Conservation (phyloP, 768 basidiomycete species). For the Rhodotorula graminis region DNA sequence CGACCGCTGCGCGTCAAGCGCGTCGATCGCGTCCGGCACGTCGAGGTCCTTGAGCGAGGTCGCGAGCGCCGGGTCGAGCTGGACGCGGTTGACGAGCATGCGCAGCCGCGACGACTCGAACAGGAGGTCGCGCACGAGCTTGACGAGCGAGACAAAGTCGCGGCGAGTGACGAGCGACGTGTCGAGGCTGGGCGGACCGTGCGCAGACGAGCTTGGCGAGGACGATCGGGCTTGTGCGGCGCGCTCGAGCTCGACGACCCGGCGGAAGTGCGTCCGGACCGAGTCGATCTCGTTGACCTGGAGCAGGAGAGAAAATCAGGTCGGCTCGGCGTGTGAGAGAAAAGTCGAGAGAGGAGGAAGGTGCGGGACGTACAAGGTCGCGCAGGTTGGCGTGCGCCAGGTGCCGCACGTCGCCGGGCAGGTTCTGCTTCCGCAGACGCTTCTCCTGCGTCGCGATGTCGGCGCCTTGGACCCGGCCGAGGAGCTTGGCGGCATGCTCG, state of each 20-base stretch:
- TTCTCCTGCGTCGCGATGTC: slow-evolving; percentile 83
- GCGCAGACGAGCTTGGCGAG: neutral
- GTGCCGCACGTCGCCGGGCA: slow-evolving; percentile 74
- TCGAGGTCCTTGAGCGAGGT: slow-evolving; percentile 65
- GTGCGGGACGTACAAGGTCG: slow-evolving; percentile 55
- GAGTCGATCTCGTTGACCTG: slow-evolving; percentile 56
- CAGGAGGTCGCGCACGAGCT: slow-evolving; percentile 77
- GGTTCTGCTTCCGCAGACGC: slow-evolving; percentile 81
- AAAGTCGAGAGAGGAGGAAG: neutral
- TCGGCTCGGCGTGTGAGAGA: neutral
- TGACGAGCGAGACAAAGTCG: slow-evolving; percentile 76
- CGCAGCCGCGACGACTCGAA: slow-evolving; percentile 75
- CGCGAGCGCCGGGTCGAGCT: slow-evolving; percentile 78
- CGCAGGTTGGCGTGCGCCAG: slow-evolving; percentile 76
- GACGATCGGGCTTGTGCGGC: slow-evolving; percentile 45
- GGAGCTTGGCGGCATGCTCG: slow-evolving; percentile 58
- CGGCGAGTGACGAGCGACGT: slow-evolving; percentile 56
- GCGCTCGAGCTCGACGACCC: slow-evolving; percentile 65
- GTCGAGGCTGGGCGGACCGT: neutral
- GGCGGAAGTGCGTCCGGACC: slow-evolving; percentile 69
- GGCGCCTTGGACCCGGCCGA: slow-evolving; percentile 63
- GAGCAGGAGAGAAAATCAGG: neutral
- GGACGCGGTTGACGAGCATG: slow-evolving; percentile 76
- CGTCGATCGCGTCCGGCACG: slow-evolving; percentile 58
- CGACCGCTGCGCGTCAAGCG: slow-evolving; percentile 44